Evolutionary conservation across 83 land plant genomes (phyloP), one percentile per base, ranked within the genome.

Genomic region (Larix sibirica): DNA sequence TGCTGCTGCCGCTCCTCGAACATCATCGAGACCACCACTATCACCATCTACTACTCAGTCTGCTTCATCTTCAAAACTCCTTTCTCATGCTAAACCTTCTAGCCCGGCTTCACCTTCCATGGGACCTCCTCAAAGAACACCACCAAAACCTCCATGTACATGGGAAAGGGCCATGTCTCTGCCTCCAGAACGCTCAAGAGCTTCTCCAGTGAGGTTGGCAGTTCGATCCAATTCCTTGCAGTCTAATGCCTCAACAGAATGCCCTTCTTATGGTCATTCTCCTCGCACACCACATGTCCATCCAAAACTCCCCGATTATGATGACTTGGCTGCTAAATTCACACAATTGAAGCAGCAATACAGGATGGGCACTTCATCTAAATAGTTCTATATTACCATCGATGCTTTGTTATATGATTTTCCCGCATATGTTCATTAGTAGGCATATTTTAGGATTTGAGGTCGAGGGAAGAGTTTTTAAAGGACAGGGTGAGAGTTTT

Each of bases 231-330:
- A 83, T 26, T 79, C 92, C 6, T 71, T 88, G 38, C 85, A 88
- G 54, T 77, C 69, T 40, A 86, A 82, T 50, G 62, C 31, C 33
- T 79, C 36, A 3, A 79, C 54, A 70, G 47, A 70, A 70, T 17
- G 0, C 2, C 36, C 44, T 17, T 70, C 74, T 18, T 6, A 26
- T 70, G 74, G 21, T 36, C 21, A 38, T 36, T 70, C 74, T 33
- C 83, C 80, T 50, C 47, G 44, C 2, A 82, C 64, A 13, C 47
- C 58, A 23, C 92, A 90, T 59, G 90, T 90, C 77, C 92, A 90
- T 78, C 92, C 92, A 16, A 90, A 90, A 60, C 77, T 90, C 14
- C 92, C 92, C 16, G 90, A 90, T 20, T 90, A 88, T 84, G 90
- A 90, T 84, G 92, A 86, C 61, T 75, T 90, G 79, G 92, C 88